Base-by-base conservation (phyloP, 169 alveolate species). In the Cryptosporidium tyzzeri region DNA sequence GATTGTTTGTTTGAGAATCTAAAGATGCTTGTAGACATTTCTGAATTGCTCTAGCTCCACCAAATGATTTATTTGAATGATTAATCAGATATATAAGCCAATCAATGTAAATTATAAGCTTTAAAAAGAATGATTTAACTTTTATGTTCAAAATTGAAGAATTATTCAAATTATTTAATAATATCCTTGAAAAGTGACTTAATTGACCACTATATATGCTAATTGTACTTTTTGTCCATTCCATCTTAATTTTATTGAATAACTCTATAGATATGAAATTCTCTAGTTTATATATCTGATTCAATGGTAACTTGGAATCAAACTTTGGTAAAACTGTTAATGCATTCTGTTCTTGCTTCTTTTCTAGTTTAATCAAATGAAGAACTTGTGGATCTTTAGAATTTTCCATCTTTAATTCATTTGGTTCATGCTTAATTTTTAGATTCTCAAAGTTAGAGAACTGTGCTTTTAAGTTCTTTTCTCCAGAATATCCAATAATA, bases 401-500 rank as follows among this genome's bases (percentile, higher is more conserved):
- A 39, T 71, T 59, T 5, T 7, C 18, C 0, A 21, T 9, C 12
- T 59, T 55, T 9, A 73, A 16, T 7, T 53, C 53, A 33, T 35
- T 41, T 51, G 55, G 48, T 0, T 73, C 71, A 41, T 80, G 89
- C 50, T 80, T 80, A 41, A 80, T 73, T 41, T 80, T 65, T 14
- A 65, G 35, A 31, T 39, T 80, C 41, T 80, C 37, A 31, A 80
- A 80, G 44, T 80, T 65, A 12, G 71, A 26, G 10, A 80, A 41
- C n/a, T 80, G 89, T 33, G 89, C 80, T 10, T 80, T 65, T 31
- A 80, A 18, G 23, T 80, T 59, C 39, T 45, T 80, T 18, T 62
- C 74, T 45, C 89, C 89, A 4, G 75, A 62, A 23, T 80, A 45
- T 0, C 89, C 89, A 39, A 80, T 80, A 62, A 80, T 80, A 18